Conservation (phyloP, 306 rosid genomes). For the Vicia villosa region DNA sequence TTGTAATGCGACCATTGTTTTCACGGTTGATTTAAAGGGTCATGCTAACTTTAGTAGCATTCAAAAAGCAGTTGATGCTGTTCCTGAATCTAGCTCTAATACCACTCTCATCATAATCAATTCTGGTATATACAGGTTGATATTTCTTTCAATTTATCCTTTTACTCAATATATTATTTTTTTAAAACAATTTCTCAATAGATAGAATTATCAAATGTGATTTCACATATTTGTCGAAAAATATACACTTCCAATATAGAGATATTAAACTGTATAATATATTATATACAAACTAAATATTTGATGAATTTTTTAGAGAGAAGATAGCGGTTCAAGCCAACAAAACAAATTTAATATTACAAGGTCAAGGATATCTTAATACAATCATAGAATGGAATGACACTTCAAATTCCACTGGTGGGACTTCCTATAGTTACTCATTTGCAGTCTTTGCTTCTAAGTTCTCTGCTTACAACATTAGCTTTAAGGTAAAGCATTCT, state of each 20-base stretch:
- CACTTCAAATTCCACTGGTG: conserved; percentile 78
- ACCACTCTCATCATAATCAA: conserved; percentile 63
- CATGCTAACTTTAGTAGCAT: conserved; percentile 67
- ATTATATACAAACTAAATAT: neutral
- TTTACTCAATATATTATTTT: neutral
- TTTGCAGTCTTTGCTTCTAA: conserved; percentile 61
- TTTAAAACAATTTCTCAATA: neutral
- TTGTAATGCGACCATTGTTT: conserved; percentile 54
- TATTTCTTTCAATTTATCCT: neutral
- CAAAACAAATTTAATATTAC: conserved; percentile 71
- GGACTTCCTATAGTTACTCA: conserved; percentile 63
- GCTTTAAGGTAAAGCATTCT: conserved; percentile 60
- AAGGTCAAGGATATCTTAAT: conserved; percentile 73
- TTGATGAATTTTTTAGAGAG: conserved; percentile 51
- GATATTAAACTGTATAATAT: neutral
- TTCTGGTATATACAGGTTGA: conserved; percentile 49
- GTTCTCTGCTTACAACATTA: conserved; percentile 75
- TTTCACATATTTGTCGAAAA: neutral
- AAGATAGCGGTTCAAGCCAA: conserved; percentile 62
- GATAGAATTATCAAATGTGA: neutral
- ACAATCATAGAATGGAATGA: conserved; percentile 80
- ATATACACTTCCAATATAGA: neutral
- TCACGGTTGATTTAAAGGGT: conserved; percentile 65
- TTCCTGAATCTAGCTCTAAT: conserved; percentile 52
- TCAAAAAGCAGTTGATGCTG: conserved; percentile 75